Conservation (phyloP, 148 eudicot genomes). For the Rhododendron ovatum region DNA sequence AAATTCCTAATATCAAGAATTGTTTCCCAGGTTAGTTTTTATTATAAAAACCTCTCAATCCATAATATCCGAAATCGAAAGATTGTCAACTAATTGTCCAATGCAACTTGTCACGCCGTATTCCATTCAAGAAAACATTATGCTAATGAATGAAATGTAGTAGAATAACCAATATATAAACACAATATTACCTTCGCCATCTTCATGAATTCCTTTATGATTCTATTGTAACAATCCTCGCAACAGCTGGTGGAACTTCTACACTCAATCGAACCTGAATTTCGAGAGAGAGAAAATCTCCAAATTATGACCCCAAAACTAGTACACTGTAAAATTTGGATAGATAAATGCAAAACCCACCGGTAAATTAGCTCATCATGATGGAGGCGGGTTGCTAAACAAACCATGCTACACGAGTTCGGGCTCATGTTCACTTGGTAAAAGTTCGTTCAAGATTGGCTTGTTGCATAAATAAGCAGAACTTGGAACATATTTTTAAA, state of each 20-base stretch:
- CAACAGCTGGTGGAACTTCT: slow-evolving; percentile 85
- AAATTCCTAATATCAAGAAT: background rate
- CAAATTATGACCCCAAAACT: background rate
- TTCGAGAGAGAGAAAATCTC: background rate
- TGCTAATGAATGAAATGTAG: background rate
- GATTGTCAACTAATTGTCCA: background rate
- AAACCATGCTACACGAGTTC: background rate
- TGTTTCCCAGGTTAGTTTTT: background rate
- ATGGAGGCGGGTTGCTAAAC: background rate
- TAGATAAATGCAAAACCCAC: background rate
- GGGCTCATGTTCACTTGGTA: background rate
- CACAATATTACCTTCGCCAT: slow-evolving; percentile 56
- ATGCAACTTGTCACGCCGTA: background rate
- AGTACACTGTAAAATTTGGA: background rate
- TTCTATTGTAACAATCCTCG: slow-evolving; percentile 65
- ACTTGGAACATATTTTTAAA: background rate
- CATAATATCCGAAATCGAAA: background rate
- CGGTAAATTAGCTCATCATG: background rate
- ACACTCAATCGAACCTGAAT: slow-evolving; percentile 80
- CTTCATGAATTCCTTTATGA: slow-evolving; percentile 66
- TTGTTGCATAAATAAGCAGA: background rate
- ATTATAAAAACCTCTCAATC: background rate
- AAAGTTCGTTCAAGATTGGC: background rate
- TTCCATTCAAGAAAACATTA: background rate
- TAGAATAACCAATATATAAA: background rate